These are phyloP conservation scores for Neurospora sp. DNA, from an alignment of 495 filamentous ascomycete species.

Conservation along the genomic window DNA sequence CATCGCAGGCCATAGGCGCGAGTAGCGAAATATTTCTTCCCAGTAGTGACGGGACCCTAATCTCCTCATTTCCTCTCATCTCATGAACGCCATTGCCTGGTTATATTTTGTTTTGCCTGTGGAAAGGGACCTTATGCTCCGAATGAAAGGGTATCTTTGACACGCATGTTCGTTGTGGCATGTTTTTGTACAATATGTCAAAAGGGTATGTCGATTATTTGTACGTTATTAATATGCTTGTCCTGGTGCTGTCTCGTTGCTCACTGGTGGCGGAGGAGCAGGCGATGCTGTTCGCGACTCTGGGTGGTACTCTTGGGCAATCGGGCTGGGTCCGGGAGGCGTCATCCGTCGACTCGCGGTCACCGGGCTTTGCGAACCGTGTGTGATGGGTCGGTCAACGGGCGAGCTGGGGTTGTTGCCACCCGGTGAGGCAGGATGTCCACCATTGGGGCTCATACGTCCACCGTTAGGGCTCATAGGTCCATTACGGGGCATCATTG, in stretches of 20 bases:
- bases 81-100: constrained; percentile 3
- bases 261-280: constrained; percentile 24
- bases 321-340: constrained; percentile 51
- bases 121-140: background rate
- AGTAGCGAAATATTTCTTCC: background rate
- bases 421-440: background rate
- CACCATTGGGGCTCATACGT: constrained; percentile 9
- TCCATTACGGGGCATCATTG: constrained; percentile 31
- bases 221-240: constrained; percentile 33
- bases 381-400: background rate
- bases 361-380: constrained; percentile 24
- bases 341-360: constrained; percentile 32
- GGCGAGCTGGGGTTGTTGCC: background rate
- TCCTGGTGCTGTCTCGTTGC: constrained; percentile 37
- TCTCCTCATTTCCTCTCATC: background rate
- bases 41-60: background rate
- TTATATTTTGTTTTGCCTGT: background rate
- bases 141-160: background rate
- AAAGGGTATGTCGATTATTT: background rate
- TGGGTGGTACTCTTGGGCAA: constrained; percentile 39
- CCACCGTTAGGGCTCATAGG: constrained; percentile 25
- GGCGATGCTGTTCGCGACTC: constrained; percentile 2
- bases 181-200: background rate
- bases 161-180: background rate
- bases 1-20: constrained; percentile 5